A percentile compares a stretch with the other conserved stretches of the same genome.
Evolutionary conservation across 2,329 filamentous ascomycete species (phyloP).

Genomic region (Botryotinia calthae): DNA sequence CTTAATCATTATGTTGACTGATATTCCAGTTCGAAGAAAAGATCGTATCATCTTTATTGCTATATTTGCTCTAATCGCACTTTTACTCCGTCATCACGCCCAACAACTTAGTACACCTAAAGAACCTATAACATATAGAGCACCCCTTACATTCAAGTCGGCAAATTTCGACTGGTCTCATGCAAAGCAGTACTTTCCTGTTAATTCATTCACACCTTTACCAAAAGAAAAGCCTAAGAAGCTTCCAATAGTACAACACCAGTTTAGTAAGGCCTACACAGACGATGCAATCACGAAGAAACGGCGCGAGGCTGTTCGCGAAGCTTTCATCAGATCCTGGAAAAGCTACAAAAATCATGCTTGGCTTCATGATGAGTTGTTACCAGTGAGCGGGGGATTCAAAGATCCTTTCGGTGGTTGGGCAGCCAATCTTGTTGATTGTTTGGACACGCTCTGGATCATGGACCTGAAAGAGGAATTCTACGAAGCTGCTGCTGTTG

Average conservation of each 20-base stretch:
- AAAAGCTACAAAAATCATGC: slow-evolving; percentile 75
- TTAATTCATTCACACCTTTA: not conserved
- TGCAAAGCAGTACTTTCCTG: not conserved
- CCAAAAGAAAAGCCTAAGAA: not conserved
- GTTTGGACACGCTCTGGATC: slow-evolving; percentile 79
- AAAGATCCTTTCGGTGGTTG: slow-evolving; percentile 85
- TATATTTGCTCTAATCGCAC: slow-evolving; percentile 1
- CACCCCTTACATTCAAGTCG: not conserved
- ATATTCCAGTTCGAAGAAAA: slow-evolving; percentile 4
- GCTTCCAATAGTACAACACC: not conserved
- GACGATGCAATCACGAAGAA: not conserved
- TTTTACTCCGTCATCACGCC: not conserved
- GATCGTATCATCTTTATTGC: slow-evolving; percentile 10
- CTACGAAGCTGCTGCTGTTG: slow-evolving; percentile 55
- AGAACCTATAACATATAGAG: not conserved
- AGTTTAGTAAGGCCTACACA: not conserved
- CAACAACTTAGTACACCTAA: not conserved
- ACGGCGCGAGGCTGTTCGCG: slow-evolving; percentile 26
- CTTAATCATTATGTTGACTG: slow-evolving; percentile 2
- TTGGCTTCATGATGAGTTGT: slow-evolving; percentile 81
- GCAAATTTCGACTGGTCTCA: slow-evolving; percentile 4
- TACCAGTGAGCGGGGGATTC: slow-evolving; percentile 62
- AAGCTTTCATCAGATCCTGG: slow-evolving; percentile 54
- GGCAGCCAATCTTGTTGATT: slow-evolving; percentile 81
- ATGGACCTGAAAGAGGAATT: slow-evolving; percentile 78